Conservation (phyloP, 257 asterid species). For the Plectranthus barbatus region DNA sequence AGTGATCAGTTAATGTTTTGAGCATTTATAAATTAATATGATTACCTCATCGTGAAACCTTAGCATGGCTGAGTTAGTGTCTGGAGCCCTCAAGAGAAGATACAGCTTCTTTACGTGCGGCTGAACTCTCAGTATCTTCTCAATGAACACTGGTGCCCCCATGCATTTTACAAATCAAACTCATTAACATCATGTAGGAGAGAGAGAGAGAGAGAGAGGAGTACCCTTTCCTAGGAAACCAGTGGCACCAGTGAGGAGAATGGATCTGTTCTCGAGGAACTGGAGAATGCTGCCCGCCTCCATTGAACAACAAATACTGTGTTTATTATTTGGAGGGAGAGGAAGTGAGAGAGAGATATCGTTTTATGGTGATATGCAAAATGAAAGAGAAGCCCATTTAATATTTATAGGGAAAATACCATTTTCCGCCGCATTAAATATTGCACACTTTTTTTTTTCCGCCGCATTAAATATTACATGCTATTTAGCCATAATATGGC, state of each 20-base stretch:
- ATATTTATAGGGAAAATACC: too few relatives aligned
- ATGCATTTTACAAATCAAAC: neutral
- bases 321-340: neutral
- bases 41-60: slow-evolving; percentile 71
- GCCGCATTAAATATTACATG: too few relatives aligned
- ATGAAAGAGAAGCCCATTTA: too few relatives aligned
- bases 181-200: too few relatives aligned
- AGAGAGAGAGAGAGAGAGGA: neutral
- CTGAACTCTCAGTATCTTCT: slow-evolving; percentile 57
- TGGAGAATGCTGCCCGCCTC: slow-evolving; percentile 51
- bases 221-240: slow-evolving; percentile 82
- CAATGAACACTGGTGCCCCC: slow-evolving; percentile 33
- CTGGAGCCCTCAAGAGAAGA: slow-evolving; percentile 50
- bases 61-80: slow-evolving; percentile 43
- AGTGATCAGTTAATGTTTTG: too few relatives aligned
- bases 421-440: too few relatives aligned
- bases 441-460: too few relatives aligned
- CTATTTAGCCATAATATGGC: too few relatives aligned
- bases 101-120: slow-evolving; percentile 51
- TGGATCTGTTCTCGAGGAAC: slow-evolving; percentile 50
- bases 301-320: slow-evolving; percentile 22
- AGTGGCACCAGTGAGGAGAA: slow-evolving; percentile 68
- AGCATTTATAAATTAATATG: too few relatives aligned
- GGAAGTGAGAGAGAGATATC: neutral
- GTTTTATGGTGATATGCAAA: too few relatives aligned